Base-by-base conservation (phyloP, 2,329 filamentous ascomycete species). In the Aspergillus sp. region DNA sequence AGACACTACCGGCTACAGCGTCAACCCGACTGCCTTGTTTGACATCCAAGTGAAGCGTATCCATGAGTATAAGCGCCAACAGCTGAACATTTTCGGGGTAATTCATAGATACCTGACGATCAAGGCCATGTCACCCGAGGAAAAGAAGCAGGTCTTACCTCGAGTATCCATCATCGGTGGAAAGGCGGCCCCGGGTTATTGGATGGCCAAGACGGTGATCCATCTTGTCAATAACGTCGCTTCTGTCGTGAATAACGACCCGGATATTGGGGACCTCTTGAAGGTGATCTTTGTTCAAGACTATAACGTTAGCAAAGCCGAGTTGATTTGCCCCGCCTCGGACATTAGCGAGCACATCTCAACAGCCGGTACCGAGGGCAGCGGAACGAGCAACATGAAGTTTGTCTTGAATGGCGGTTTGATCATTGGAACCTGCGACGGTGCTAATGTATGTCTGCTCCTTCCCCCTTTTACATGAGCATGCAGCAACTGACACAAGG, bases 141-240 rank as follows among this genome's bases (percentile, higher is more conserved):
- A 96, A 74, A 87, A 88, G 66, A 94, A 96, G 84, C 95, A 95
- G 80, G 84, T 91, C 61, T 85, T 89, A 49, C 92, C 93, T 16
- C 89, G 94, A 54, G 95, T 98, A 10, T 95, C 90, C 58, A 96
- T 99, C 76, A 98, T 99, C 74, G 95, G 95, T 73, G 95, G 95
- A 69, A 99, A 99, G 80, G 95, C 95, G 26, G 95, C 95, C 2
- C 95, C 95, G 0, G 95, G 95, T 16, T 99, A 99, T 82, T 99
- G 95, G 95, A 99, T 98, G 95, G 95, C 95, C 42, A 99, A 99
- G 85, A 96, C 95, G 46, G 92, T 97, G 67, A 99, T 99, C 69
- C 94, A 98, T 74, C 85, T 99, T 58, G 88, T 99, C 82, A 98
- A 97, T 81, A 89, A 88, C 62, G 95, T 98, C 26, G 92, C 92